Percentiles rank a stretch among this genome's conserved stretches.
phyloP scores from a whole-genome alignment of 2,329 filamentous ascomycete species.

The Penicillium hordei region DNA sequence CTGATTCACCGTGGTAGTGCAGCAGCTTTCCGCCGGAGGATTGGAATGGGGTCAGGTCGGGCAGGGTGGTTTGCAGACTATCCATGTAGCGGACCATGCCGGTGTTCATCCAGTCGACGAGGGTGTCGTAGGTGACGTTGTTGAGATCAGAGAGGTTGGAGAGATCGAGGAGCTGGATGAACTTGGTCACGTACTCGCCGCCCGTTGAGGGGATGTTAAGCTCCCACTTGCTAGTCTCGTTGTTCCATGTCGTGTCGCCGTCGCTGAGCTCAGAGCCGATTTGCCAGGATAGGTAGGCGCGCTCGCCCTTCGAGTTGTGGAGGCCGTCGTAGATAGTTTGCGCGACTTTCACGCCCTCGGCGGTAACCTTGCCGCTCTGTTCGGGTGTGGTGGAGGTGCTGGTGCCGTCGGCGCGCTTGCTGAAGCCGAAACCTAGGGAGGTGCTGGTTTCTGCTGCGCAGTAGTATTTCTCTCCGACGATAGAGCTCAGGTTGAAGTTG shows the following conservation, averaged over 20 bases:
- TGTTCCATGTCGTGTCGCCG: conserved; percentile 27
- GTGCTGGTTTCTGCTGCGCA: conserved; percentile 38
- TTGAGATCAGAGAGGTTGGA: conserved; percentile 47
- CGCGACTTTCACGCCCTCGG: conserved; percentile 34
- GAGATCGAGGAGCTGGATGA: conserved; percentile 31
- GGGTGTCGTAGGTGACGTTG: conserved; percentile 57
- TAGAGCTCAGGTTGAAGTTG: conserved; percentile 48
- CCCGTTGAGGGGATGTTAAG: conserved; percentile 36
- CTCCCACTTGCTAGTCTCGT: conserved; percentile 30
- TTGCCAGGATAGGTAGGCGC: conserved; percentile 42
- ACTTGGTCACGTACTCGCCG: conserved; percentile 40
- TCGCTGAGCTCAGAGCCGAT: conserved; percentile 29
- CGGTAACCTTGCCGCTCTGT: conserved; percentile 34
- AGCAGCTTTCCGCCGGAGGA: conserved; percentile 56
- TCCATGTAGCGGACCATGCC: conserved; percentile 53
- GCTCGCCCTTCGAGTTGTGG: conserved; percentile 41
- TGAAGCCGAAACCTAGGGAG: conserved; percentile 32
- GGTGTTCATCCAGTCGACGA: conserved; percentile 55
- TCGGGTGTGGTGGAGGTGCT: conserved; percentile 24
- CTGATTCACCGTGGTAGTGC: conserved; percentile 60
- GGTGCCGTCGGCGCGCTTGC: conserved; percentile 25
- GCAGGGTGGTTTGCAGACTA: conserved; percentile 54
- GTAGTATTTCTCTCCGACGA: conserved; percentile 50
- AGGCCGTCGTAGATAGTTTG: conserved; percentile 42
- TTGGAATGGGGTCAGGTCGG: conserved; percentile 55